Conservation (phyloP, 768 basidiomycete genomes). For the Hydnum rufescens region DNA sequence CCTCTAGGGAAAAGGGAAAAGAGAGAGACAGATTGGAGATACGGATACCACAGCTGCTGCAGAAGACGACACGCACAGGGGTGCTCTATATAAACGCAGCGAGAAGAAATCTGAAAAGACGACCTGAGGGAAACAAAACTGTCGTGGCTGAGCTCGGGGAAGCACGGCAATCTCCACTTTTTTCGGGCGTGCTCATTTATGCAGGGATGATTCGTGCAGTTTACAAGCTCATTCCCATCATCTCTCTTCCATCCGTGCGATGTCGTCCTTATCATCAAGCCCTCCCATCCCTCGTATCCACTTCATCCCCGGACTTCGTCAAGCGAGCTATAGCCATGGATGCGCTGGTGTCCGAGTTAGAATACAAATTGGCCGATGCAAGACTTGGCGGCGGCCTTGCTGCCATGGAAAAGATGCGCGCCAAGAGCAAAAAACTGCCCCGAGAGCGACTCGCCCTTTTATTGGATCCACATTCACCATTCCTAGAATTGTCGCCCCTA, state of each 20-base stretch:
- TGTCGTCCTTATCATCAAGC: slow-evolving; percentile 34
- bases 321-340: slow-evolving; percentile 52
- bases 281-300: slow-evolving; percentile 53
- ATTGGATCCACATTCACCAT: slow-evolving; percentile 73
- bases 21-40: no score
- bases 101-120: neutral
- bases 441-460: slow-evolving; percentile 69
- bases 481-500: slow-evolving; percentile 69
- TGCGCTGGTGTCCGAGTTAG: slow-evolving; percentile 40
- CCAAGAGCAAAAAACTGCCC: slow-evolving; percentile 64
- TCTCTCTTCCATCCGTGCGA: neutral
- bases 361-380: slow-evolving; percentile 35
- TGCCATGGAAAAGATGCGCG: slow-evolving; percentile 53
- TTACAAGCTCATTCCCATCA: neutral
- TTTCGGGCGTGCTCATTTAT: neutral
- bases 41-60: no score
- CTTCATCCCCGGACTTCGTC: slow-evolving; percentile 49
- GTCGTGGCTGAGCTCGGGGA: neutral
- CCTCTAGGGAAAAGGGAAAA: no score
- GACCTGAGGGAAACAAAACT: neutral
- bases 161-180: neutral
- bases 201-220: neutral
- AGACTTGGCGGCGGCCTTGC: slow-evolving; percentile 57
- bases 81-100: no score
- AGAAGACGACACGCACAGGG: no score